phyloP scores from a whole-genome alignment of 306 rosid genomes.

The Gastrolobium villosum region DNA sequence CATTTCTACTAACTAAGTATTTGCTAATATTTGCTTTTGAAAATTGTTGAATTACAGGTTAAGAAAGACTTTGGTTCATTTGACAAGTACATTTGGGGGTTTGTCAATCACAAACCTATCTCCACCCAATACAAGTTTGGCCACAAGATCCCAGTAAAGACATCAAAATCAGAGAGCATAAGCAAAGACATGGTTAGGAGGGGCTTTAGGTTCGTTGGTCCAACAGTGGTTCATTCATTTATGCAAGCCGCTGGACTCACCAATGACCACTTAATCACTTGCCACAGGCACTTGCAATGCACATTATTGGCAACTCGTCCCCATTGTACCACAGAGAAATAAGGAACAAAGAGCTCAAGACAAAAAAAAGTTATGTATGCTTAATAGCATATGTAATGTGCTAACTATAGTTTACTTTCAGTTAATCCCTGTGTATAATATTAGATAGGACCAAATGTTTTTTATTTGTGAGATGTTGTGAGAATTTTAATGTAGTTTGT shows the following conservation, averaged over 20 bases:
- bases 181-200: conserved; percentile 98
- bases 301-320: conserved; percentile 57
- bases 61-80: conserved; percentile 84
- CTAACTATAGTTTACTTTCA: conserved; percentile 60
- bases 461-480: conserved; percentile 59
- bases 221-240: conserved; percentile 94
- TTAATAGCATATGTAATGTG: conserved; percentile 58
- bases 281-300: conserved; percentile 92
- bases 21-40: conserved; percentile 23
- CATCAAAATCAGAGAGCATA: conserved; percentile 95
- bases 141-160: conserved; percentile 92
- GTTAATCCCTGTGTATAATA: conserved; percentile 63
- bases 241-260: conserved; percentile 98
- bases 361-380: conserved; percentile 39
- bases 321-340: conserved; percentile 37
- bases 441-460: conserved; percentile 47
- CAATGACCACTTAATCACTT: conserved; percentile 87
- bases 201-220: conserved; percentile 91
- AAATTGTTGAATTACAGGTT: conserved; percentile 59
- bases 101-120: conserved; percentile 86
- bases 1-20: neutral
- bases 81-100: conserved; percentile 90
- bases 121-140: conserved; percentile 89
- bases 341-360: conserved; percentile 44
- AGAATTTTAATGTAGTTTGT: conserved; percentile 55